These are phyloP conservation scores for Starmerella apicola DNA, from an alignment of 805 yeast genomes.

Conservation along the genomic window DNA sequence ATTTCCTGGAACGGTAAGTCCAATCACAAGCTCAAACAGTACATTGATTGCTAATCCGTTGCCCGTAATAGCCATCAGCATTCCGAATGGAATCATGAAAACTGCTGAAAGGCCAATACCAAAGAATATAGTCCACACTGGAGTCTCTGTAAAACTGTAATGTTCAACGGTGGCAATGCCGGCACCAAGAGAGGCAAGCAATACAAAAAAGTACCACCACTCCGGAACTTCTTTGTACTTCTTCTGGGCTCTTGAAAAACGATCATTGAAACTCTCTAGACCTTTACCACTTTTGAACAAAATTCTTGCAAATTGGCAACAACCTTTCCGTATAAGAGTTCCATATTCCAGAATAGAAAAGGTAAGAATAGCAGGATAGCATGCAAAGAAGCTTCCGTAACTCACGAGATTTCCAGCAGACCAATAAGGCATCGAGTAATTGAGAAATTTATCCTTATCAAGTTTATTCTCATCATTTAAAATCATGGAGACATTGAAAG, in stretches of 20 bases:
- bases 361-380: conserved; percentile 42
- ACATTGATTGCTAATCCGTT: conserved; percentile 39
- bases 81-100: conserved; percentile 41
- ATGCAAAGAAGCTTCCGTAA: conserved; percentile 44
- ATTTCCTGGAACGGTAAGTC: conserved; percentile 46
- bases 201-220: conserved; percentile 49
- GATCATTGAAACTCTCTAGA: conserved; percentile 31
- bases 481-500: conserved; percentile 34
- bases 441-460: conserved; percentile 36
- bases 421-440: conserved; percentile 54
- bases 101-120: conserved; percentile 39
- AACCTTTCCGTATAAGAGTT: conserved; percentile 4
- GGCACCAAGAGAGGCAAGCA: conserved; percentile 34
- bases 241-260: conserved; percentile 48
- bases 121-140: conserved; percentile 37
- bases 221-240: conserved; percentile 55
- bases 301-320: conserved; percentile 5
- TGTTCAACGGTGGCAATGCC: conserved; percentile 35
- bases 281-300: conserved; percentile 6
- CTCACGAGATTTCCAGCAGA: conserved; percentile 48
- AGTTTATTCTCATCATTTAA: conserved; percentile 35
- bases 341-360: conserved; percentile 36
- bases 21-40: conserved; percentile 38
- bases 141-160: conserved; percentile 30
- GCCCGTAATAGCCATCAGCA: conserved; percentile 40